Evolutionary conservation across 164 flowering plant genomes (phyloP).

Genomic region (Aristolochia fimbriata): DNA sequence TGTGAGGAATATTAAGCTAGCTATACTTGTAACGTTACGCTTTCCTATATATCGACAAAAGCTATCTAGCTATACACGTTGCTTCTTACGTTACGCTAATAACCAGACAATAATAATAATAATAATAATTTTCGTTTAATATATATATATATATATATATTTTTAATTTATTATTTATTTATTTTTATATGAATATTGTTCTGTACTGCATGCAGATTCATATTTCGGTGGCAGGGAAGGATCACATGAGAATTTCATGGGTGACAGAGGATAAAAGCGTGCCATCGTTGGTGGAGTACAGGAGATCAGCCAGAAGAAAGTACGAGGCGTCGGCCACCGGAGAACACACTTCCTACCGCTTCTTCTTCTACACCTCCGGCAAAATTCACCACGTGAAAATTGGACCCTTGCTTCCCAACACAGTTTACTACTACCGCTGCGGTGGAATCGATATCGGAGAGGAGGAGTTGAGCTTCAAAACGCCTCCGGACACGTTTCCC

Average conservation of each 20-base stretch:
- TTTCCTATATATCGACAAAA: too few species aligned
- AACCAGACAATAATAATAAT: too few species aligned
- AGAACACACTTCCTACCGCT: constrained; percentile 41
- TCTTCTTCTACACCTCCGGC: constrained; percentile 59
- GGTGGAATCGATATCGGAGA: constrained; percentile 30
- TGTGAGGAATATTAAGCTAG: too few species aligned
- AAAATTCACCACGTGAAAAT: constrained; percentile 61
- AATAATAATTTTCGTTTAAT: too few species aligned
- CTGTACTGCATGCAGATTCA: constrained; percentile 39
- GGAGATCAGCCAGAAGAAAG: constrained; percentile 30
- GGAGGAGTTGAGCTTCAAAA: constrained; percentile 53
- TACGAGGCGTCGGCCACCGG: constrained; percentile 40
- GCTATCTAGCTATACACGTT: too few species aligned
- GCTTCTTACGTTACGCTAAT: too few species aligned
- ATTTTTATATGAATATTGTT: too few species aligned
- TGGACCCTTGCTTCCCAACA: constrained; percentile 60
- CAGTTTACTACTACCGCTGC: constrained; percentile 61
- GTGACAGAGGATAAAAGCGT: constrained; percentile 30
- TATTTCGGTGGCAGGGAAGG: constrained; percentile 50
- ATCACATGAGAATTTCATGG: constrained; percentile 60
- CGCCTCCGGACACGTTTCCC: constrained; percentile 66
- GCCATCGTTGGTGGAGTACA: constrained; percentile 50
- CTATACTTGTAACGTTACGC: too few species aligned
- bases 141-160: too few species aligned
- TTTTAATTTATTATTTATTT: too few species aligned